Evolutionary conservation across 169 alveolate genomes (phyloP), one percentile per base, ranked within the genome.

Genomic region (Plasmodium chabaudi): DNA sequence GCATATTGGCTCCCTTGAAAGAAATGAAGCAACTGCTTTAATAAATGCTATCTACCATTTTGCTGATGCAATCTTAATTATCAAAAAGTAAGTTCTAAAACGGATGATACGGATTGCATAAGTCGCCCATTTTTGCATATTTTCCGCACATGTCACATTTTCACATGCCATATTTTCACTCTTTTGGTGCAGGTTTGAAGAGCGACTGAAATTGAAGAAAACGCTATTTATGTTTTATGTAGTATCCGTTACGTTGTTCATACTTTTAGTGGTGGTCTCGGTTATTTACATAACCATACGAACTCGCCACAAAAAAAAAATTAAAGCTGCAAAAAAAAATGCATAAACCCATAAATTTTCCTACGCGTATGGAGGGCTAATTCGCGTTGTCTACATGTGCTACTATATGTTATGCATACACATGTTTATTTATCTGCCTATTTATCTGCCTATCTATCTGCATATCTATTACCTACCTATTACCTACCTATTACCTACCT

Each of bases 21-120:
- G 97, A 68, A 94, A 96, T 73, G 98, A 96, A 74, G 88, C 95
- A 17, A 94, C 95, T n/a, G 97, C 97, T 10, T 75, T 95, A 12
- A 87, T 96, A 12, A 95, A 95, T 72, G 93, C 96, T 0, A 82
- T 96, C 6, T 90, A 91, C 87, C 93, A 95, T 89, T 92, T 95
- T 60, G 94, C 97, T 0, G 96, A 96, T 57, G 89, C 97, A 12
- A 86, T 96, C 17, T 56, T 93, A 25, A 91, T 94, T 25, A 90
- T 93, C 51, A 82, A 88, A 42, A 46, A 63, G 84, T 89, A 79
- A 64, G 87, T 64, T 46, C 68, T 56, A 57, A 13, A 10, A 7
- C 15, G 15, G 13, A 21, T 72, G 87, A 13, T 12, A 39, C 10
- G 42, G 34, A 0, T 51, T 12, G 61, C 70, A n/a, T n/a, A n/a